Base-by-base conservation (phyloP, 1,284 basidiomycete genomes). In the Ceratobasidium sp. region DNA sequence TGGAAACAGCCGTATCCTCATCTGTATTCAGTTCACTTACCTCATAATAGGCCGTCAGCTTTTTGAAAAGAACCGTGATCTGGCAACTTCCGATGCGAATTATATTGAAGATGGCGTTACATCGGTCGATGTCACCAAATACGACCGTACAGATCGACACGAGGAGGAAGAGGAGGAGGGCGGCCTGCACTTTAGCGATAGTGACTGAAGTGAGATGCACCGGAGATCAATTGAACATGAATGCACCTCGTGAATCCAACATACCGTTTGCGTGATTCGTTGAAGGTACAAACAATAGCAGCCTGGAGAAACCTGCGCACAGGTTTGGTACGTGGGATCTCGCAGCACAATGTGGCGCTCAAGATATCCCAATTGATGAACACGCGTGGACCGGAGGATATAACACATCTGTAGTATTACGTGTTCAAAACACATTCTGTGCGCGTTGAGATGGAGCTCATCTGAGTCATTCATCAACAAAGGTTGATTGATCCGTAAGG, bases 121-220 rank as follows among this genome's bases (percentile, higher is more conserved):
- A 53, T 95, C 94, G 44, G 94, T 97, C 71, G 96, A 97, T 84
- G 85, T 95, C 83, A 94, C 91, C 82, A 93, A 96, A 84, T 98
- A 96, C 83, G 93, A 96, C 80, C 89, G 96, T 80, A 87, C 86
- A 80, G 85, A 87, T 72, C 88, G 88, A 78, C 88, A 88, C 53
- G 89, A 92, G 79, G 90, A 93, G 67, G 89, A 93, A 71, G 89
- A 90, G 26, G 89, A 90, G 68, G 91, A 91, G 68, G 51, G n/a
- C 7, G 89, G 90, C 51, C 85, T 87, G 58, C 85, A 77, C 40
- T 95, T 95, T 84, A 95, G 94, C 83, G 94, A 96, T 84, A 95
- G 94, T 82, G 94, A 95, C 84, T 95, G 77, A 79, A 78, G n/a
- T 33, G 46, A n/a, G 58, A 51, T 55, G 39, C 26, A 28, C 51